phyloP scores from a whole-genome alignment of 768 basidiomycete genomes.

The Lactarius akahatsu region DNA sequence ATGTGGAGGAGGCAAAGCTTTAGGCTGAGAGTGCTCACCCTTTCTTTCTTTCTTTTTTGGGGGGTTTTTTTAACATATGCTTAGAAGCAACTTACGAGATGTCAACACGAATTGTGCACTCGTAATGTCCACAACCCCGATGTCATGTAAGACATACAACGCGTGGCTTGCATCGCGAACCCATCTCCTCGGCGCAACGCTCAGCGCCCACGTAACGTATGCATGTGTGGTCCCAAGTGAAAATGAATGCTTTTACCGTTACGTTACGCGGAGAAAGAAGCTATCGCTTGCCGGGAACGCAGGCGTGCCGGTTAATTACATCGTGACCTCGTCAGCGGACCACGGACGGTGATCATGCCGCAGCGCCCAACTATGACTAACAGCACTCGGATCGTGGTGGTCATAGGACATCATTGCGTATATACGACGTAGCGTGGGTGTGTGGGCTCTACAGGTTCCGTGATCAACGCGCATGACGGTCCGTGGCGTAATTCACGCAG shows the following conservation, averaged over 20 bases:
- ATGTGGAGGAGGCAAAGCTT: background rate
- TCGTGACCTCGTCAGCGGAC: conserved; percentile 22
- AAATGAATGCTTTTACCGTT: background rate
- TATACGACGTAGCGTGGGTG: background rate
- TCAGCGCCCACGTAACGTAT: background rate
- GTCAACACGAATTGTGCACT: background rate
- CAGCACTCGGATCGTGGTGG: background rate
- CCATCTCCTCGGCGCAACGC: background rate
- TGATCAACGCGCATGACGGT: background rate
- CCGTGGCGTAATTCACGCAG: background rate
- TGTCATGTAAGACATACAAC: background rate
- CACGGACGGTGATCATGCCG: background rate
- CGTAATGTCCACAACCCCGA: background rate
- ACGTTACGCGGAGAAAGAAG: background rate
- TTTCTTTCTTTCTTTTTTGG: background rate
- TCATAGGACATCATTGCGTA: background rate
- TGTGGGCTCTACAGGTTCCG: background rate
- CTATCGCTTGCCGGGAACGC: background rate
- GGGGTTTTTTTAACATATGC: background rate
- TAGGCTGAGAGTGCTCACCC: background rate
- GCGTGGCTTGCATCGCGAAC: background rate
- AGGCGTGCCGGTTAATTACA: background rate
- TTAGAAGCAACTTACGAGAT: background rate
- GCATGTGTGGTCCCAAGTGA: background rate
- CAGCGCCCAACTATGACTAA: background rate